Base-by-base conservation (phyloP, 192 early-diverging fungal species). In the Coemansia sp. region DNA sequence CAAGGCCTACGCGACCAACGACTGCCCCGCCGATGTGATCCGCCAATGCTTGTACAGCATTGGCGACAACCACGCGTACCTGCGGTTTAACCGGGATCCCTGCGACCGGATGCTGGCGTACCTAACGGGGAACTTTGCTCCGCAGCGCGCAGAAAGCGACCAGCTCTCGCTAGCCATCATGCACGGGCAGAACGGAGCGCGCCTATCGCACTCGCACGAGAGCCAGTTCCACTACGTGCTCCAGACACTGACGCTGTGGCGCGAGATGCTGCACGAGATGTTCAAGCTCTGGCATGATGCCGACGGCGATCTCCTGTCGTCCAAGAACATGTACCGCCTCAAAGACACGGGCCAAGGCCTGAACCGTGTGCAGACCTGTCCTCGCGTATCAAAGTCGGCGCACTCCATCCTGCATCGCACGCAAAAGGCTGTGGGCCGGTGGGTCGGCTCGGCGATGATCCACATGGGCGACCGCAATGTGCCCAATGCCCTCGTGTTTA, bases 391-490 rank as follows among this genome's bases (percentile, higher is more conserved):
- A 7, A 77, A 89, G 42, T 86, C 86, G 4, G 96, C 96, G 88
- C 96, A 99, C 67, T 87, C 83, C 6, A 97, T 95, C 46, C 72
- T 99, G 58, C 88, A 94, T 67, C 83, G 92, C 23, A 93, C 95
- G 18, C 94, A 96, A 36, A 83, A 88, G 69, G 86, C 87, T 23
- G 89, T 92, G 6, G 90, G 92, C 3, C 84, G 85, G 43, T 99
- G 97, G 97, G 89, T 98, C 10, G 97, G 96, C 10, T 93, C 91
- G 23, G 91, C 92, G 16, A 95, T 98, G 61, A 93, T 99, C 69
- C 97, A 99, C 80, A 67, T 99, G 65, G 97, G 96, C 20, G 96
- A 99, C 79, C 92, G 91, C 76, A 99, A 98, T 70, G 97, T 99
- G 11, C 96, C 97, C 20, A 99, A 99, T 69, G 92, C 97, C 5